Conservation (phyloP, 441 rosid species). For the Isatis lusitanica region DNA sequence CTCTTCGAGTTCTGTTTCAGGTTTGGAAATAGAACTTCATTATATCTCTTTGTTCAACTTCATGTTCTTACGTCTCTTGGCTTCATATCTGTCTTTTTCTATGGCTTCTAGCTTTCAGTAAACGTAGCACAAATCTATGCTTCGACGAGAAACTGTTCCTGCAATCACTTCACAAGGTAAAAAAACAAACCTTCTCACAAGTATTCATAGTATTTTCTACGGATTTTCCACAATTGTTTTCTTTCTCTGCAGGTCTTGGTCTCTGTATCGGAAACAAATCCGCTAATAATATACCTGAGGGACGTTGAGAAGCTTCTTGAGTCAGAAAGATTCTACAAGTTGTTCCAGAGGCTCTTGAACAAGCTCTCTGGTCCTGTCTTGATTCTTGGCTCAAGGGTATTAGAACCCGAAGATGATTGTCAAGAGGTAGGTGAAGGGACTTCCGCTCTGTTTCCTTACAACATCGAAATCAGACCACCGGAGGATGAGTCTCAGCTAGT, state of each 20-base stretch:
- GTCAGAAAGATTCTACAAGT: conserved; percentile 64
- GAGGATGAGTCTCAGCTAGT: conserved; percentile 70
- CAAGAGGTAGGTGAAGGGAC: conserved; percentile 58
- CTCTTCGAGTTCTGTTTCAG: conserved; percentile 43
- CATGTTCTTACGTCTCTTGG: neutral
- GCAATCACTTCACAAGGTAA: conserved; percentile 84
- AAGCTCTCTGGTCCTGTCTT: conserved; percentile 74
- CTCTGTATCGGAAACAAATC: conserved; percentile 57
- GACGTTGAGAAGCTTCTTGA: conserved; percentile 78
- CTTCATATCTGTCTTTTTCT: conserved; percentile 10
- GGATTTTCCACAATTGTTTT: neutral
- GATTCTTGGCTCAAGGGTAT: conserved; percentile 80
- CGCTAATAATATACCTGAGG: conserved; percentile 75
- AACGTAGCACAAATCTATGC: conserved; percentile 64
- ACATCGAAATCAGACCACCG: conserved; percentile 67
- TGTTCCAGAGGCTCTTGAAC: conserved; percentile 63
- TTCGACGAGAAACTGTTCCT: conserved; percentile 79
- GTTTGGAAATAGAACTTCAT: conserved; percentile 31
- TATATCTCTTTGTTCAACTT: neutral
- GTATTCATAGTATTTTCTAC: neutral
- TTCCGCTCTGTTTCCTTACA: conserved; percentile 62
- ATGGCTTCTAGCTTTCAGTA: conserved; percentile 48
- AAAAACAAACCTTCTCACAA: neutral
- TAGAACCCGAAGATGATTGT: conserved; percentile 63
- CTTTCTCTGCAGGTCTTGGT: conserved; percentile 60